phyloP scores from a whole-genome alignment of 169 alveolate species.

The Cryptosporidium felis region DNA sequence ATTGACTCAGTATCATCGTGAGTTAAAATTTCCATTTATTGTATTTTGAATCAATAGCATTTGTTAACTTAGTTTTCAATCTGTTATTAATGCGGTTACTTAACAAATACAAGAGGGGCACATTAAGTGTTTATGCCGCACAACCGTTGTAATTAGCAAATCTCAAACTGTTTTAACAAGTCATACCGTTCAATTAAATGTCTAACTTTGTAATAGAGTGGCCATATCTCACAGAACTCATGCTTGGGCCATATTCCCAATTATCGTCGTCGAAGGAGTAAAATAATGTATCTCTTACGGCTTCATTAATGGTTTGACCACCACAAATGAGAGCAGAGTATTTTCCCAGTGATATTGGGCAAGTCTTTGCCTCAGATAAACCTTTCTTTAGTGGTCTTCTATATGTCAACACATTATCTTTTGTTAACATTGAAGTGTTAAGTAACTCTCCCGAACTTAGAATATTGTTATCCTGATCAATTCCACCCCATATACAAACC shows the following conservation, averaged over 20 bases:
- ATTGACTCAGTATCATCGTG: conserved; percentile 51
- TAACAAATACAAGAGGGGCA: too few species aligned
- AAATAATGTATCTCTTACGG: conserved; percentile 5
- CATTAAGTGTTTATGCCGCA: too few species aligned
- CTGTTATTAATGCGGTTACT: too few species aligned
- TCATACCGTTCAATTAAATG: not conserved
- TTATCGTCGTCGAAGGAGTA: conserved; percentile 28
- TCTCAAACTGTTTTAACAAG: too few species aligned
- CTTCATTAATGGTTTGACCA: conserved; percentile 28
- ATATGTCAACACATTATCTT: conserved; percentile 15
- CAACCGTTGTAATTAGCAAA: too few species aligned
- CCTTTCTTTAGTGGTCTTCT: conserved; percentile 11
- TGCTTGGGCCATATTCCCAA: conserved; percentile 41
- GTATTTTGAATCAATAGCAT: too few species aligned
- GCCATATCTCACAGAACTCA: conserved; percentile 48
- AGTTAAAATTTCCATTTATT: conserved; percentile 50
- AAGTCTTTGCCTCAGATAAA: conserved; percentile 7
- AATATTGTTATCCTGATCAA: conserved; percentile 13
- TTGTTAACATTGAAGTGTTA: not conserved
- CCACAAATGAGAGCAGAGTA: conserved; percentile 54
- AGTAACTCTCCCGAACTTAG: conserved; percentile 45
- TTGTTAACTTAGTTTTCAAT: too few species aligned
- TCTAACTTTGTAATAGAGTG: conserved; percentile 42
- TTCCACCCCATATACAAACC: conserved; percentile 59
- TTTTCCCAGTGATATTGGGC: not conserved